A percentile compares a stretch with the other conserved stretches of the same genome.
phyloP scores from a whole-genome alignment of 305 asterid species.

The Rubia peregrina region DNA sequence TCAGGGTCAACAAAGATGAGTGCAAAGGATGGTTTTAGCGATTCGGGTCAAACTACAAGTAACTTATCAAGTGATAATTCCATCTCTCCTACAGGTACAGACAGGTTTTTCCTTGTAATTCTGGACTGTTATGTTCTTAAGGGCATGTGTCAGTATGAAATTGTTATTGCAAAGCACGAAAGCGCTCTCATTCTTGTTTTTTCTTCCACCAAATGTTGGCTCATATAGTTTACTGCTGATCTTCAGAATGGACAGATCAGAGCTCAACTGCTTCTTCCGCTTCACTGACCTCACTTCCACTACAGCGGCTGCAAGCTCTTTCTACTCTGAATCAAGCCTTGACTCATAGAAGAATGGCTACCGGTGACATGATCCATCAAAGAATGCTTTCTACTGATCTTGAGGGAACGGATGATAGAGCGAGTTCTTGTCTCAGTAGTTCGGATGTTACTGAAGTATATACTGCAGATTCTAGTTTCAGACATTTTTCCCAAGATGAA shows the following conservation, averaged over 20 bases:
- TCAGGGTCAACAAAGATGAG: slow-evolving; percentile 41
- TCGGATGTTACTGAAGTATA: slow-evolving; percentile 20
- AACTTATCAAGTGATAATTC: slow-evolving; percentile 36
- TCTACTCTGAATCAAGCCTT: slow-evolving; percentile 46
- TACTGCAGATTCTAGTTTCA: slow-evolving; percentile 31
- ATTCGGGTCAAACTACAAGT: slow-evolving; percentile 39
- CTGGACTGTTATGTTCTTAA: too few relatives aligned
- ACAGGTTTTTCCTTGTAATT: neutral
- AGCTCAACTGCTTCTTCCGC: slow-evolving; percentile 41
- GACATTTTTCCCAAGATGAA: slow-evolving; percentile 33
- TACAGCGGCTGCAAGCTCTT: slow-evolving; percentile 64
- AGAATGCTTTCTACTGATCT: slow-evolving; percentile 13
- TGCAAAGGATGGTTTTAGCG: slow-evolving; percentile 42
- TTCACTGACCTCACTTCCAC: slow-evolving; percentile 56
- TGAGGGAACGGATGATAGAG: slow-evolving; percentile 22
- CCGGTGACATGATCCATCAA: slow-evolving; percentile 22
- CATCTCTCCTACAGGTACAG: slow-evolving; percentile 46
- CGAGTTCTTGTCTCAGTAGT: slow-evolving; percentile 17
- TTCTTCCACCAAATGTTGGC: neutral
- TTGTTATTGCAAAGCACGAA: too few relatives aligned
- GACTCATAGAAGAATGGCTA: slow-evolving; percentile 40
- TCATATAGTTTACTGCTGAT: slow-evolving; percentile 12
- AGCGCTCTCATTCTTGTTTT: too few relatives aligned
- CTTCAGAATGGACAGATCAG: slow-evolving; percentile 55
- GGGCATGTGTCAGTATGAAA: too few relatives aligned